Evolutionary conservation across 2,329 filamentous ascomycete species (phyloP).

Genomic region (Helminthosporium solani): DNA sequence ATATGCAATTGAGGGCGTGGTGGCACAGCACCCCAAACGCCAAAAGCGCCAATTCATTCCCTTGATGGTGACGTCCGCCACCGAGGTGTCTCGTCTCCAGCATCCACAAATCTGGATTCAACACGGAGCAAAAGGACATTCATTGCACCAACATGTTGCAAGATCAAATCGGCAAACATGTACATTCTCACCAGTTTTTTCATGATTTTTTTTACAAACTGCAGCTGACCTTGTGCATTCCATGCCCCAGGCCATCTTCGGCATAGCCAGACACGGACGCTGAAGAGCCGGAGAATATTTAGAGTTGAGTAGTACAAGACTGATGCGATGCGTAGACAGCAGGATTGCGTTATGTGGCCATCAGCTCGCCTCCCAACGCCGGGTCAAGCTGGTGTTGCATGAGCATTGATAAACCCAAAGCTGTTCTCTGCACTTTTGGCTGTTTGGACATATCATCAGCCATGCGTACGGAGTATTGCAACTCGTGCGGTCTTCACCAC

Average conservation of each 20-base stretch:
- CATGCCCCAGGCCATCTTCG: not conserved
- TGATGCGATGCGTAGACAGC: too few relatives aligned
- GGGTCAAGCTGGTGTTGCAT: conserved; percentile 4
- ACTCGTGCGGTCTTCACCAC: too few relatives aligned
- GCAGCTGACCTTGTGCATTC: not conserved
- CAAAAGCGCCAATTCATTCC: not conserved
- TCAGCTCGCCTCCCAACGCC: conserved; percentile 13
- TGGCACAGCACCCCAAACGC: not conserved
- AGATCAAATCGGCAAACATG: too few relatives aligned
- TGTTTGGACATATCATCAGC: not conserved
- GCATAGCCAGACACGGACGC: conserved; percentile 7
- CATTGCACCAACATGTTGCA: too few relatives aligned
- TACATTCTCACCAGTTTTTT: too few relatives aligned
- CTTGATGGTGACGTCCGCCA: not conserved
- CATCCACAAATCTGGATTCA: conserved; percentile 5
- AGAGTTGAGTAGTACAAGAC: conserved; percentile 10
- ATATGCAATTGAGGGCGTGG: conserved; percentile 2
- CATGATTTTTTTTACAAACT: too few relatives aligned
- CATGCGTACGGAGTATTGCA: too few relatives aligned
- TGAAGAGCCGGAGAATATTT: conserved; percentile 13
- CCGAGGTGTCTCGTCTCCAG: conserved; percentile 13
- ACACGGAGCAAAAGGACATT: too few relatives aligned
- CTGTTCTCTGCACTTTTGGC: not conserved
- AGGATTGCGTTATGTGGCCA: conserved; percentile 11
- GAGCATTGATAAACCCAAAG: not conserved